Evolutionary conservation across 2,329 filamentous ascomycete species (phyloP).

Genomic region (Trichoderma sp.): DNA sequence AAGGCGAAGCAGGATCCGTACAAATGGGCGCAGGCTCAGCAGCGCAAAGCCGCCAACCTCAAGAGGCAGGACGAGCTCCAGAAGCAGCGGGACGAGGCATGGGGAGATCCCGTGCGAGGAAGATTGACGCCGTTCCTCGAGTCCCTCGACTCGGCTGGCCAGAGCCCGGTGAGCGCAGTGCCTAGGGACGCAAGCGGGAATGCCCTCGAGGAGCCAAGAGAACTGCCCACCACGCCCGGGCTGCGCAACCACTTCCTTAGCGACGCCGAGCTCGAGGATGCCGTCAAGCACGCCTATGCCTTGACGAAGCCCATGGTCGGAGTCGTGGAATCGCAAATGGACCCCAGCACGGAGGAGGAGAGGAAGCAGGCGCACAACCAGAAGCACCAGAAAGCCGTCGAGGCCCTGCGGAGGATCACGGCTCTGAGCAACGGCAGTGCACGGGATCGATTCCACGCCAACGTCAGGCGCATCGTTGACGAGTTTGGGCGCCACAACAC

Average conservation of each 20-base stretch:
- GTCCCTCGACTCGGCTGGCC: slow-evolving; percentile 68
- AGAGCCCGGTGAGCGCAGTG: slow-evolving; percentile 38
- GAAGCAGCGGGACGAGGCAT: slow-evolving; percentile 58
- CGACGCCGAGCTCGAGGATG: slow-evolving; percentile 62
- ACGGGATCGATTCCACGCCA: slow-evolving; percentile 75
- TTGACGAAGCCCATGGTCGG: slow-evolving; percentile 60
- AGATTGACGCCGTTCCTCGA: slow-evolving; percentile 77
- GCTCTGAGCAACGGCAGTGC: slow-evolving; percentile 72
- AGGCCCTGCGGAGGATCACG: slow-evolving; percentile 77
- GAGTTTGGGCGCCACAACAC: slow-evolving; percentile 91
- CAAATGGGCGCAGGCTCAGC: slow-evolving; percentile 73
- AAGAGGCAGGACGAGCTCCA: slow-evolving; percentile 69
- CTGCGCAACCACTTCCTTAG: slow-evolving; percentile 76
- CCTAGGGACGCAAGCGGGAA: slow-evolving; percentile 43
- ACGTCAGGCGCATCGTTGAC: slow-evolving; percentile 79
- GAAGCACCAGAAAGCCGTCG: slow-evolving; percentile 64
- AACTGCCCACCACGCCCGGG: slow-evolving; percentile 47
- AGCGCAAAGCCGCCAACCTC: slow-evolving; percentile 79
- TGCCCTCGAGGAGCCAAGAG: slow-evolving; percentile 37
- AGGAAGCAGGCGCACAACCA: slow-evolving; percentile 46
- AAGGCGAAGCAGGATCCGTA: slow-evolving; percentile 76
- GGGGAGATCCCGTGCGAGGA: slow-evolving; percentile 79
- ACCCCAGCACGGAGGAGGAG: slow-evolving; percentile 40
- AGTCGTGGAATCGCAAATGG: slow-evolving; percentile 36
- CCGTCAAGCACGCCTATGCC: slow-evolving; percentile 64